Evolutionary conservation across 1,139 yeast genomes (phyloP).

Genomic region (Blastobotrys petasosporus): DNA sequence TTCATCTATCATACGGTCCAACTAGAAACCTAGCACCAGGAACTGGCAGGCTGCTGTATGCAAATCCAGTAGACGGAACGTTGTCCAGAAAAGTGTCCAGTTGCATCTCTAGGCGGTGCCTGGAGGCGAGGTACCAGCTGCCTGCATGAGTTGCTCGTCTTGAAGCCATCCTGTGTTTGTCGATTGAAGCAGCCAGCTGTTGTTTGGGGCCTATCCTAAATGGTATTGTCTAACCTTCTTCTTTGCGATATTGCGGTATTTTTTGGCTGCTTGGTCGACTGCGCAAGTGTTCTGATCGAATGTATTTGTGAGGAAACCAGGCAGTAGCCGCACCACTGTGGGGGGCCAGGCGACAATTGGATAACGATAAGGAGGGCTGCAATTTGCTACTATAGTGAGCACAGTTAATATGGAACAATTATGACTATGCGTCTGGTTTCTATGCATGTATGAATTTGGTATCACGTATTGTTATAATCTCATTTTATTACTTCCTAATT

Average conservation of each 20-base stretch:
- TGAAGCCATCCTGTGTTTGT: conserved; percentile 20
- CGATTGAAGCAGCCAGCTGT: not conserved
- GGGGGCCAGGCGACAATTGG: no score
- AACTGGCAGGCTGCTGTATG: conserved; percentile 29
- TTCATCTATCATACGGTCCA: conserved; percentile 40
- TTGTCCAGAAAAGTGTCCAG: conserved; percentile 41
- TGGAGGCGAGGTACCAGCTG: conserved; percentile 66
- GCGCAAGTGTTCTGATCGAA: not conserved
- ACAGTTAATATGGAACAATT: no score
- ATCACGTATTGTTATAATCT: no score
- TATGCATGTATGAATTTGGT: no score
- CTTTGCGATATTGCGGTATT: not conserved
- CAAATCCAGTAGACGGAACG: conserved; percentile 26
- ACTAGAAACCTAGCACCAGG: conserved; percentile 58
- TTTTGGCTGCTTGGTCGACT: not conserved
- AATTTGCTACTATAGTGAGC: no score
- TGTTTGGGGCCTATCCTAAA: not conserved
- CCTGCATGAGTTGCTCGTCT: conserved; percentile 82
- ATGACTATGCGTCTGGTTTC: no score
- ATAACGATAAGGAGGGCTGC: no score
- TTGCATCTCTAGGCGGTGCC: conserved; percentile 42
- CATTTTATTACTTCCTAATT: no score
- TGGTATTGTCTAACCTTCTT: not conserved
- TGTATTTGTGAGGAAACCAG: not conserved
- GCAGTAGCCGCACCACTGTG: not conserved